These are phyloP conservation scores for Phallus indusiatus DNA, from an alignment of 768 basidiomycete genomes.

Conservation along the genomic window DNA sequence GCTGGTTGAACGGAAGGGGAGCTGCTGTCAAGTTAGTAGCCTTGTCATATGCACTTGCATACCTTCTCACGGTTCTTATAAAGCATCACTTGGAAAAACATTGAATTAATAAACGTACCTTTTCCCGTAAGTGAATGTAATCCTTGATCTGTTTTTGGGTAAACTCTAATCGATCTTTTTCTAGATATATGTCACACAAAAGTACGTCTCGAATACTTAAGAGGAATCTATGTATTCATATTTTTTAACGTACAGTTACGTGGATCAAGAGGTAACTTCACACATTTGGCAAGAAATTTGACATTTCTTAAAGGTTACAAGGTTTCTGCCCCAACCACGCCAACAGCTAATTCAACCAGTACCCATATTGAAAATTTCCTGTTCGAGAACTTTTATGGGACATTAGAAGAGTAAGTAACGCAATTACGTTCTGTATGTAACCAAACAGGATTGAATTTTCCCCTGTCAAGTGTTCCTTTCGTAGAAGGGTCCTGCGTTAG, in stretches of 20 bases:
- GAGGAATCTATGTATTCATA: neutral
- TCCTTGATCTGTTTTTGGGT: slow-evolving; percentile 10
- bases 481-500: slow-evolving; percentile 50
- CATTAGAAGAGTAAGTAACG: slow-evolving; percentile 34
- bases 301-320: neutral
- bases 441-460: neutral
- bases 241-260: slow-evolving; percentile 34
- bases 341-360: slow-evolving; percentile 25
- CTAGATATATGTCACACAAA: slow-evolving; percentile 55
- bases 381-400: slow-evolving; percentile 46
- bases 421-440: neutral
- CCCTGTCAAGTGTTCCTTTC: slow-evolving; percentile 28
- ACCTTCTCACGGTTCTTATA: neutral
- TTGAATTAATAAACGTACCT: slow-evolving; percentile 39
- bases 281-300: neutral
- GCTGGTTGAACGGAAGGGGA: slow-evolving; percentile 57
- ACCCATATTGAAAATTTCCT: slow-evolving; percentile 41
- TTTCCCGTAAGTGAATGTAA: slow-evolving; percentile 34
- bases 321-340: slow-evolving; percentile 12
- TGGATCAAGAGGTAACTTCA: slow-evolving; percentile 43
- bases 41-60: neutral
- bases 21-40: slow-evolving; percentile 39
- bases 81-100: slow-evolving; percentile 53
- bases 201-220: slow-evolving; percentile 27
- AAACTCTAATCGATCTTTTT: neutral